Base-by-base conservation (phyloP, 371 early-diverging fungal genomes). In the Smittium mucronatum region DNA sequence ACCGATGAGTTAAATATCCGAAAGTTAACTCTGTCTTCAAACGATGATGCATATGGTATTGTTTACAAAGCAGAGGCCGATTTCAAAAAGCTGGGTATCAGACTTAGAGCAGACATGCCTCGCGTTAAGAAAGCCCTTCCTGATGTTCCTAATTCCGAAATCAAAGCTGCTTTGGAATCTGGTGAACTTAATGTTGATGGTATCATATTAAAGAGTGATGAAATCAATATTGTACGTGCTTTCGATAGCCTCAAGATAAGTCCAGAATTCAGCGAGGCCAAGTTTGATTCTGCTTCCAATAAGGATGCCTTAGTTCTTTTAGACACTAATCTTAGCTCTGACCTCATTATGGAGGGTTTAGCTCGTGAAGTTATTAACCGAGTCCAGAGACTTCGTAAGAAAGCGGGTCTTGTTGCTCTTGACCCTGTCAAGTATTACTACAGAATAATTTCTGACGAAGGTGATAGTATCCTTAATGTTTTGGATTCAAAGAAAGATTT, bases 361-460 rank as follows among this genome's bases (percentile, higher is more conserved):
- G 99, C 98, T 29, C 88, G 99, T 74, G 99, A 99, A 83, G 81
- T 99, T 73, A 89, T 97, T 73, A 98, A 98, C 86, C 91, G 98
- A 75, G 91, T 99, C 28, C 99, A 99, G 84, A 90, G 95, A 74
- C 81, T 98, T 72, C 88, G 99, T 77, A 99, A 99, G 86, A 93
- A 94, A 87, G 87, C 88, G 0, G 87, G 85, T 36, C 82, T 97
- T 71, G 84, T 88, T 76, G 89, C 94, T 1, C 90, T 89, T 26
- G 98, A 97, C 77, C 87, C 88, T 61, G 89, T 96, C 70, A 74
- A 80, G 70, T 90, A 90, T 85, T 90, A 88, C 78, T 89, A 87
- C 75, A 78, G 87, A 70, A 81, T 95, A 68, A 81, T 80, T 15
- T 78, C 84, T 70, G 95, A 95, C 74, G 71, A 83, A 34, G 77